These are phyloP conservation scores for Pythium dissotocum DNA, from an alignment of 352 stramenopile species.

Conservation along the genomic window DNA sequence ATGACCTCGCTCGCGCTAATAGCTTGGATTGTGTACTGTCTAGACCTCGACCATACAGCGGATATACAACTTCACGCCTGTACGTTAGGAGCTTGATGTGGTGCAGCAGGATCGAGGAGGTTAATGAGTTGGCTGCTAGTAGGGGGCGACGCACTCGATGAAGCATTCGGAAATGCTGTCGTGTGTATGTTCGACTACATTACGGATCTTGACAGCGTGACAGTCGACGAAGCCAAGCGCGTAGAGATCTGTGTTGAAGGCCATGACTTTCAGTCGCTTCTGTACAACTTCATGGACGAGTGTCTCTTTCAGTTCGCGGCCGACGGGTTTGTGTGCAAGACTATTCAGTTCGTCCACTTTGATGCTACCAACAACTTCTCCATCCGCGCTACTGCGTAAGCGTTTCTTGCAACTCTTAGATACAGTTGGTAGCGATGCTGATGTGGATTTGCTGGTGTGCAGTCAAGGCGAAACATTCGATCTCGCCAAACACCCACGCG, in stretches of 20 bases:
- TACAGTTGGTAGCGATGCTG: background rate
- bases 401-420: too few relatives aligned
- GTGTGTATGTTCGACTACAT: conserved; percentile 75
- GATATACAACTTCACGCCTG: conserved; percentile 78
- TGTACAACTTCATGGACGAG: conserved; percentile 79
- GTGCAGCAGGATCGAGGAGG: background rate
- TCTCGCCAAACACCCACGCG: conserved; percentile 45
- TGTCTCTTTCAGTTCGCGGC: conserved; percentile 67
- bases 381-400: conserved; percentile 10
- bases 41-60: conserved; percentile 76
- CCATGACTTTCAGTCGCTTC: conserved; percentile 57
- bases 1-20: background rate
- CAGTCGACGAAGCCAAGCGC: conserved; percentile 31
- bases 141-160: conserved; percentile 47
- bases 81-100: background rate
- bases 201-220: conserved; percentile 51
- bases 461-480: conserved; percentile 60
- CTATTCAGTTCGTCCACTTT: conserved; percentile 28
- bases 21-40: background rate
- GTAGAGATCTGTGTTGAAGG: conserved; percentile 22
- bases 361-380: conserved; percentile 22
- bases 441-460: background rate
- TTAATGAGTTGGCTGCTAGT: background rate
- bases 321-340: conserved; percentile 36
- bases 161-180: conserved; percentile 34